Conservation (phyloP, 2,329 filamentous ascomycete species). For the Scortechinia acanthostroma region DNA sequence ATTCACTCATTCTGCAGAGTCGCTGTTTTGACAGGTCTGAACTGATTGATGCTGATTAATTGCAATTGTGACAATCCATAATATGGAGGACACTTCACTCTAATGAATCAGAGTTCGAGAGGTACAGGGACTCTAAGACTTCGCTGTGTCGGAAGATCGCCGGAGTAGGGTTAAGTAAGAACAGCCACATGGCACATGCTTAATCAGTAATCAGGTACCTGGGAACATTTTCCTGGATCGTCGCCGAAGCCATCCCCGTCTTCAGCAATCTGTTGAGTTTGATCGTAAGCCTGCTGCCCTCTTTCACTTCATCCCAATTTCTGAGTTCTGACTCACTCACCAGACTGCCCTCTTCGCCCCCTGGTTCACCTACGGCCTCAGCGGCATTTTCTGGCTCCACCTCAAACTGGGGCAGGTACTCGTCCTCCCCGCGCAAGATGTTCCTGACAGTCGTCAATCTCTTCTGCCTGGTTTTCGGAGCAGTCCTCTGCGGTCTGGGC, state of each 20-base stretch:
- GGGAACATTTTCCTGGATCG: constrained; percentile 45
- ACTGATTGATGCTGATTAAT: no score
- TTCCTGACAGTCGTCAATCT: not conserved
- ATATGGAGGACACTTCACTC: no score
- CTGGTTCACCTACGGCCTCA: constrained; percentile 1
- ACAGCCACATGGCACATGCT: constrained; percentile 39
- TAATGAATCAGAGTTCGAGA: no score
- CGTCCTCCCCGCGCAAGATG: not conserved
- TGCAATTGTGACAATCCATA: no score
- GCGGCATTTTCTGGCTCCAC: constrained; percentile 1
- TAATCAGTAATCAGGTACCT: constrained; percentile 28
- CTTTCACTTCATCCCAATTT: not conserved
- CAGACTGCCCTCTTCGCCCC: not conserved
- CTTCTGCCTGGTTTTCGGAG: not conserved
- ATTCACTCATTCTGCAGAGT: no score
- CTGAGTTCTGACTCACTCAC: not conserved
- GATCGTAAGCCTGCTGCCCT: constrained; percentile 20
- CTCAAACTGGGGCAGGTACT: not conserved
- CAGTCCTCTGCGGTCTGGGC: constrained; percentile 22
- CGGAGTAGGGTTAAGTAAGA: no score
- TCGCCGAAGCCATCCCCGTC: constrained; percentile 44
- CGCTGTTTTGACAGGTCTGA: no score
- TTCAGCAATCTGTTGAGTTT: constrained; percentile 45
- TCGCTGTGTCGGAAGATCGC: no score
- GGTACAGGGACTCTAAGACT: no score